phyloP scores from a whole-genome alignment of 805 yeast species.

The Yarrowia hollandica region DNA sequence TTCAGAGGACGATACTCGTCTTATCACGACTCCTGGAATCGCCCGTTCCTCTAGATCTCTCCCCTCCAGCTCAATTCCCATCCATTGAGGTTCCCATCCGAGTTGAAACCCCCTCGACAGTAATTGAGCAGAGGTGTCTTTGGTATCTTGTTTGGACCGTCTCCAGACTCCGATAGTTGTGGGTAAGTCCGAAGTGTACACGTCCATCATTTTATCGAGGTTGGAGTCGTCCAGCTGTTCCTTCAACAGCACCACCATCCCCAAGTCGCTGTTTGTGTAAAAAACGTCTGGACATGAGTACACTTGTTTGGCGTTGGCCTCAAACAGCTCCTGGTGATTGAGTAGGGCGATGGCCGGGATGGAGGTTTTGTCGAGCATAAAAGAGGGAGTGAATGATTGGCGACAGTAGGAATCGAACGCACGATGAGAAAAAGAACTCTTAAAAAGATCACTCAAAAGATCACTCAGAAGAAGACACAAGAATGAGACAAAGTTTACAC shows the following conservation, averaged over 20 bases:
- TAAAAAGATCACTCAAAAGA: no score
- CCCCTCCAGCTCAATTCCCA: not conserved
- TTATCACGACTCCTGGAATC: not conserved
- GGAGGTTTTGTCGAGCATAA: not conserved
- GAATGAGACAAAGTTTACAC: no score
- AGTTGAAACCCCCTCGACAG: not conserved
- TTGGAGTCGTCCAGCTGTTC: not conserved
- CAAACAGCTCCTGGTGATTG: conserved; percentile 21
- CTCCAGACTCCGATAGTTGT: conserved; percentile 20
- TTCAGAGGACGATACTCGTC: not conserved
- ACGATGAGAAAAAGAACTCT: no score
- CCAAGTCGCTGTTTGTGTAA: not conserved
- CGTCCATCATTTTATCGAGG: conserved; percentile 6
- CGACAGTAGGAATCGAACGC: no score
- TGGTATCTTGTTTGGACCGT: not conserved
- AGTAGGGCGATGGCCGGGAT: not conserved
- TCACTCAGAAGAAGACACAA: no score
- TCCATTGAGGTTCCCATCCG: conserved; percentile 19
- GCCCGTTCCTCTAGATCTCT: not conserved
- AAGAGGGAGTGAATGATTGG: not conserved
- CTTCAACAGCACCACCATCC: conserved; percentile 5
- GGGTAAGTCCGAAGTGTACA: not conserved
- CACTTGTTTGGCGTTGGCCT: conserved; percentile 3
- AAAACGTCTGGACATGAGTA: not conserved
- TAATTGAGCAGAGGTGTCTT: not conserved